Evolutionary conservation across 2,329 filamentous ascomycete genomes (phyloP), one percentile per base, ranked within the genome.

Genomic region (Epichloe amarillans): DNA sequence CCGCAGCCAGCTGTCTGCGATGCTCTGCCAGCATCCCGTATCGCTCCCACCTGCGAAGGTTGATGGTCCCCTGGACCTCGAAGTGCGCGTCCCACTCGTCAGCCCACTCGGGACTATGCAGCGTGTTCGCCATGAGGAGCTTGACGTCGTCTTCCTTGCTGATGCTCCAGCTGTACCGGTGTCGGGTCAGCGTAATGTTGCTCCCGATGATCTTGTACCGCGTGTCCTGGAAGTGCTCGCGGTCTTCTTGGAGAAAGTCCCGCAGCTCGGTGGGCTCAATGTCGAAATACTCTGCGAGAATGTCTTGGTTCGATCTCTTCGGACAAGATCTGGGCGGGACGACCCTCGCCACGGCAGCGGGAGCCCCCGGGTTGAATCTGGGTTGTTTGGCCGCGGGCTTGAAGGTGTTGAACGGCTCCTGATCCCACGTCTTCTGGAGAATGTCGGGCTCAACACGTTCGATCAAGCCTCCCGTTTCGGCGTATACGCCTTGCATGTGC

Each of bases 31-130:
- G 39, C 45, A 44, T 52, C 35, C 56, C 55, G 40, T 66, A 66
- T 1, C 50, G 42, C 23, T 61, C 59, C 54, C 57, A 57, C 3
- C 52, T 59, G n/a, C 60, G 55, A 2, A 57, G 23, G 15, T 65
- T 59, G 36, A 58, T 39, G 17, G 49, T 33, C 6, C 53, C 56
- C 1, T 42, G 52, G 17, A 50, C 50, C 4, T n/a, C 21, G n/a
- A 59, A 63, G 37, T 59, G 55, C 2, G 50, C 30, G 30, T 64
- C 61, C 60, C 60, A 62, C 3, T 54, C 48, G 0, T 41, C 19
- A 6, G 47, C 55, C 60, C 60, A 62, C 0, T 42, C 49, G 2
- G 56, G 56, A 1, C 57, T 46, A 33, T 57, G 52, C 2, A 60
- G 54, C 7, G 54, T 59, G 37, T 52, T 55, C 3, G 54, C 56